phyloP scores from a whole-genome alignment of 2,329 filamentous ascomycete species.

The Nemania sp. region DNA sequence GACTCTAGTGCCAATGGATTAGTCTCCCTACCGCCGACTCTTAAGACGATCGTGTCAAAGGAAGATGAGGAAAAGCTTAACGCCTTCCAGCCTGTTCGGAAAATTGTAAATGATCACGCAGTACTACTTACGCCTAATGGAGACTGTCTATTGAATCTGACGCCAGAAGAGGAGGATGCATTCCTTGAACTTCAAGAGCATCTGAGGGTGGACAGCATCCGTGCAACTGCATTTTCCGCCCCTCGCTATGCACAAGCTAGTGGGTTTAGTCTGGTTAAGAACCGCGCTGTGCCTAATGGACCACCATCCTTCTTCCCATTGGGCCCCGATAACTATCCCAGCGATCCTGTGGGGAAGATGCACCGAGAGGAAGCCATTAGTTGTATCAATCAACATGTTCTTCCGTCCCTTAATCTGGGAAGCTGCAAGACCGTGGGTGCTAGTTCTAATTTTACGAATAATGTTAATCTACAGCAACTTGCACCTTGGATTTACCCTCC shows the following conservation, averaged over 20 bases:
- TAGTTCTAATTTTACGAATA: slow-evolving; percentile 60
- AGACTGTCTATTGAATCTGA: slow-evolving; percentile 79
- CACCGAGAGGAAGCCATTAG: slow-evolving; percentile 74
- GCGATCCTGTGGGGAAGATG: slow-evolving; percentile 73
- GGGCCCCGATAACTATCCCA: slow-evolving; percentile 59
- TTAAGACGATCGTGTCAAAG: slow-evolving; percentile 62
- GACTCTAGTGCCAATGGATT: slow-evolving; percentile 48
- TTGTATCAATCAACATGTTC: slow-evolving; percentile 77
- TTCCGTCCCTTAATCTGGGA: slow-evolving; percentile 69
- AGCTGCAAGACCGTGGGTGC: slow-evolving; percentile 56
- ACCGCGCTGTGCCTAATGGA: slow-evolving; percentile 73
- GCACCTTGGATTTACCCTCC: slow-evolving; percentile 68
- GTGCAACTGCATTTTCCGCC: slow-evolving; percentile 68
- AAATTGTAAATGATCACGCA: slow-evolving; percentile 72
- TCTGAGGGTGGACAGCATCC: slow-evolving; percentile 62
- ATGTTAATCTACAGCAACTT: slow-evolving; percentile 65
- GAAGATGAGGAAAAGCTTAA: slow-evolving; percentile 68
- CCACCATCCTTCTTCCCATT: slow-evolving; percentile 71
- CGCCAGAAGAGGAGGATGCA: slow-evolving; percentile 74
- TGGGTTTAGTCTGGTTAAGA: slow-evolving; percentile 73
- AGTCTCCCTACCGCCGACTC: slow-evolving; percentile 53
- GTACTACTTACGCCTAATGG: slow-evolving; percentile 82
- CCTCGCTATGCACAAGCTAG: slow-evolving; percentile 66
- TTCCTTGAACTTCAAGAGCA: slow-evolving; percentile 76
- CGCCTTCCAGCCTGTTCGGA: slow-evolving; percentile 70